phyloP scores from a whole-genome alignment of 176 grass and related monocot species.

The Oryza longistaminata region DNA sequence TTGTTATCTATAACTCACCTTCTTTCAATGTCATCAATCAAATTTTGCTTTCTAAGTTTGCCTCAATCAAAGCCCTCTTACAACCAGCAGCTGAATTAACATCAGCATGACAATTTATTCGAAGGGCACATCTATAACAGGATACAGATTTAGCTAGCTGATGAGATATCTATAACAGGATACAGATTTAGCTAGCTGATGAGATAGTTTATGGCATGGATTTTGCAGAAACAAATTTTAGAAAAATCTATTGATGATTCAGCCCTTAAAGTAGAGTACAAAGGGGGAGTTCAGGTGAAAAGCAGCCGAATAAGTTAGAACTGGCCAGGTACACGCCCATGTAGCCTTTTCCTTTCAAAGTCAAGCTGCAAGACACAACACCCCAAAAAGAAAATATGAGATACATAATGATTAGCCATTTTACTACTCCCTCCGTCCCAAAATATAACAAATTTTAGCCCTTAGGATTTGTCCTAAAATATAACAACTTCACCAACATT shows the following conservation, averaged over 20 bases:
- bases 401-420: constrained; percentile 8
- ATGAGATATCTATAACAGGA: background rate
- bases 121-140: background rate
- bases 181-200: constrained; percentile 16
- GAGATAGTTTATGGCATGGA: constrained; percentile 8
- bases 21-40: background rate
- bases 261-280: constrained; percentile 15
- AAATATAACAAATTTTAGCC: too few species aligned
- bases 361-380: constrained; percentile 61
- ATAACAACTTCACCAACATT: too few species aligned
- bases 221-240: constrained; percentile 21
- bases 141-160: constrained; percentile 4
- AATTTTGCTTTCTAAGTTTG: background rate
- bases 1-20: background rate
- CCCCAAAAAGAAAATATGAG: constrained; percentile 17
- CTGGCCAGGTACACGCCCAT: constrained; percentile 66
- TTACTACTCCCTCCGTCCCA: background rate
- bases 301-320: constrained; percentile 36
- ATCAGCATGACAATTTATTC: background rate
- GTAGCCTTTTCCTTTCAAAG: constrained; percentile 89
- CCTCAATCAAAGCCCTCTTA: background rate
- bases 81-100: background rate
- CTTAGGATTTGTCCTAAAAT: too few species aligned
- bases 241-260: background rate
- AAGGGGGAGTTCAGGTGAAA: constrained; percentile 9